Conservation (phyloP, 305 asterid genomes). For the Withania somnifera region DNA sequence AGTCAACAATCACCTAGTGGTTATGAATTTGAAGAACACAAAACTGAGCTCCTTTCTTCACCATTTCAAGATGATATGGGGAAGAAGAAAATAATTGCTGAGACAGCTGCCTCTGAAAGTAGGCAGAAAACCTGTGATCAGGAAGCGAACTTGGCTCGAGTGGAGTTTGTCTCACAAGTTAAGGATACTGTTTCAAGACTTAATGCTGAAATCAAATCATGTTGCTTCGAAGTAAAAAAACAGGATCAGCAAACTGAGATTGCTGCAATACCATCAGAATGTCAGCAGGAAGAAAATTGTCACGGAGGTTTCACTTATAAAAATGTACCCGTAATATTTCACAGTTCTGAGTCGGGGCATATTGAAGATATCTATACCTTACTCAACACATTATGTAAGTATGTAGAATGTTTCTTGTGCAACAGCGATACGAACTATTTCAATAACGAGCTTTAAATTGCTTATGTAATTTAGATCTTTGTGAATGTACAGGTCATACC, state of each 20-base stretch:
- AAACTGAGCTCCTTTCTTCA: neutral
- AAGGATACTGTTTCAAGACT: neutral
- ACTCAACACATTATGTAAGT: slow-evolving; percentile 7
- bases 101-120: neutral
- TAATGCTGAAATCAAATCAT: slow-evolving; percentile 1
- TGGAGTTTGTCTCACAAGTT: slow-evolving; percentile 2
- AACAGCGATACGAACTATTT: neutral
- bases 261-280: slow-evolving; percentile 3
- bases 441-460: neutral
- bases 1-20: neutral
- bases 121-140: neutral
- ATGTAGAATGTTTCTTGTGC: neutral
- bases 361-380: neutral
- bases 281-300: neutral
- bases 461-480: neutral
- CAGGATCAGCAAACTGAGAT: neutral
- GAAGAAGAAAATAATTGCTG: neutral
- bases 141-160: neutral
- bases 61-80: neutral
- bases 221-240: slow-evolving; percentile 1
- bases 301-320: neutral
- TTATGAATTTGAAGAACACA: neutral
- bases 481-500: neutral
- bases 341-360: neutral
- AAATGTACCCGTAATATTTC: neutral